Evolutionary conservation across 441 rosid species (phyloP), one percentile per base, ranked within the genome.

Genomic region (Theobroma grandiflorum): DNA sequence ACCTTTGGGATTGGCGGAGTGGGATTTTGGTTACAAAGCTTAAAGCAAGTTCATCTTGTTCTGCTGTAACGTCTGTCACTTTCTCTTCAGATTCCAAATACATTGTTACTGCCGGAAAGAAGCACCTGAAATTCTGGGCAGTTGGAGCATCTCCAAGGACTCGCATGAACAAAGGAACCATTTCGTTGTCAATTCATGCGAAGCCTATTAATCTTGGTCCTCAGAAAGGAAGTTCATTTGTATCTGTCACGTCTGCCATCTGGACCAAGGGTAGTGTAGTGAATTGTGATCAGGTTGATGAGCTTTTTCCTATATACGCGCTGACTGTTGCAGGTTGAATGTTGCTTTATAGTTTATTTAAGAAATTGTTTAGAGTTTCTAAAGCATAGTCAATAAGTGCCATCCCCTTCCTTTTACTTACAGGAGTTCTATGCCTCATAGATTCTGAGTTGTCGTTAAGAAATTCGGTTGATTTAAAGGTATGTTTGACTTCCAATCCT

Each of bases 1-100:
- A 89, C 83, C 88, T 95, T 26, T 95, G 98, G 98, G 94, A 93
- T 71, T 91, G 94, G 97, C 87, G 87, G 80, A 91, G 76, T 81
- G 90, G 87, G 49, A 74, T 76, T 61, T 80, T 93, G 82, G 84
- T 90, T 33, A 86, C 93, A 1, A 95, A 95, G 87, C 85, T 95
- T 76, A 95, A 92, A 86, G 95, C 93, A 69, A 92, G 88, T 81
- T 89, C 94, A 79, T 84, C 82, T 76, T 84, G 74, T 86, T 88
- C 90, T 82, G 89, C 88, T 40, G 86, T 91, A 74, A 84, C 89
- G 2, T 90, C 94, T 75, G 96, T 92, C 75, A 81, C 90, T 68
- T 95, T 95, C 90, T 90, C 98, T 65, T 78, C 85, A 18, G 89
- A 90, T 81, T 89, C 86, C 67, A 93, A 91, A 82, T 90, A 83